Conservation (phyloP, 208 protist species). For the Balamuthia mandrillaris region DNA sequence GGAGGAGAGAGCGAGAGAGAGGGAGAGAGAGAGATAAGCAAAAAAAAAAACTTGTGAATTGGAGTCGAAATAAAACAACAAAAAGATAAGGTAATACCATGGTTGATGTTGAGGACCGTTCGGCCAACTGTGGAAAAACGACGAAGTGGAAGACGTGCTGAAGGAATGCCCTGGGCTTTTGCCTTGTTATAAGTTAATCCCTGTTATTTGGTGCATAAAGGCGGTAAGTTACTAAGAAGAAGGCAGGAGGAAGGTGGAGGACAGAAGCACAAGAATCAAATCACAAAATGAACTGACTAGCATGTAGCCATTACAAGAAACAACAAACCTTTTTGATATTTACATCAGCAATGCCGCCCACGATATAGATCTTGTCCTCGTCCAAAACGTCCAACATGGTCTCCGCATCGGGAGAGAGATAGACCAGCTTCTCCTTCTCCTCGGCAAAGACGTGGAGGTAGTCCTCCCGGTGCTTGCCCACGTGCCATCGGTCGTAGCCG, state of each 20-base stretch:
- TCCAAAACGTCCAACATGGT: not conserved
- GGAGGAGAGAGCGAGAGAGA: too few species aligned
- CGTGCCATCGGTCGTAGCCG: not conserved
- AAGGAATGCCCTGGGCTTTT: not conserved
- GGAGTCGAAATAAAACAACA: not conserved
- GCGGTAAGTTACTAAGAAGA: too few species aligned
- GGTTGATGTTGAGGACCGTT: conserved; percentile 17
- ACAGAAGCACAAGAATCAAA: not conserved
- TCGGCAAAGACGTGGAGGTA: conserved; percentile 1
- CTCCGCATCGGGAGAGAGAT: conserved; percentile 13
- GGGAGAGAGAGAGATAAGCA: not conserved
- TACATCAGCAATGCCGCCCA: conserved; percentile 16
- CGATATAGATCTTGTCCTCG: conserved; percentile 4
- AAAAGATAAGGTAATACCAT: not conserved
- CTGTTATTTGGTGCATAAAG: too few species aligned
- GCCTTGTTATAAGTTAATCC: conserved; percentile 1
- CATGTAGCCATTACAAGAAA: not conserved
- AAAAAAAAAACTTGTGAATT: not conserved
- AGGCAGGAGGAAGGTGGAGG: not conserved
- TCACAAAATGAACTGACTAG: not conserved
- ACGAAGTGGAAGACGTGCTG: not conserved
- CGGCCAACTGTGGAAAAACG: not conserved
- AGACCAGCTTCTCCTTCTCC: conserved; percentile 2
- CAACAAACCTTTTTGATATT: conserved; percentile 2
- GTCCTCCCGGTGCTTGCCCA: conserved; percentile 6